Evolutionary conservation across 106 monocot species (phyloP).

Genomic region (Allium sativum): DNA sequence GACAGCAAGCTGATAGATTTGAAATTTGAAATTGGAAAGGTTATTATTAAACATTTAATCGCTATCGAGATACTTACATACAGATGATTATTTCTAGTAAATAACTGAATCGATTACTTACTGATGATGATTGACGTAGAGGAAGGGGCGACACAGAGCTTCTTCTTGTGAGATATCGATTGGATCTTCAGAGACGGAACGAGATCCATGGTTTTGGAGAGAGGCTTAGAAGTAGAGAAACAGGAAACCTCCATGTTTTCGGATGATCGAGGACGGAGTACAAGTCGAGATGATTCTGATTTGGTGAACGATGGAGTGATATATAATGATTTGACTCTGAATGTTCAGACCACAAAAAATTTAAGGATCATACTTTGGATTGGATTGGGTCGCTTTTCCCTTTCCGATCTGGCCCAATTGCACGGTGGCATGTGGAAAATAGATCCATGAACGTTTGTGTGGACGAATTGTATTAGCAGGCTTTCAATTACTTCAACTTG

Average conservation of each 20-base stretch:
- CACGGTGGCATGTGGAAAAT: no score
- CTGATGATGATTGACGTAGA: not conserved
- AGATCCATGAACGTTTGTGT: no score
- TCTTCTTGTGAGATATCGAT: not conserved
- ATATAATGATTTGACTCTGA: not conserved
- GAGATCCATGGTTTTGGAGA: constrained; percentile 26
- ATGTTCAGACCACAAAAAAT: constrained; percentile 1
- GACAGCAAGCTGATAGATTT: constrained; percentile 28
- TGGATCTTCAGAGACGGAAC: constrained; percentile 19
- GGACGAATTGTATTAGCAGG: no score
- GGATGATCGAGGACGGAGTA: not conserved
- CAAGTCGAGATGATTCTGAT: not conserved
- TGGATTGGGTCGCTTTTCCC: not conserved
- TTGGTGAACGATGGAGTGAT: not conserved
- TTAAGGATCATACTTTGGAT: not conserved
- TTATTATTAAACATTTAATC: not conserved
- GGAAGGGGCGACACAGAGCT: not conserved
- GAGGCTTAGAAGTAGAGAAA: constrained; percentile 49
- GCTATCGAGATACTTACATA: not conserved
- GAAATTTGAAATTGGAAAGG: not conserved
- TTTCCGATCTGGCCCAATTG: not conserved
- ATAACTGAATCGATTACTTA: not conserved
- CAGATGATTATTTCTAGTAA: no score
- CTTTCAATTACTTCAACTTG: no score
- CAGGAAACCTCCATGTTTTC: constrained; percentile 57